phyloP scores from a whole-genome alignment of 805 yeast genomes.

The Lipomyces yamanashiensis region DNA sequence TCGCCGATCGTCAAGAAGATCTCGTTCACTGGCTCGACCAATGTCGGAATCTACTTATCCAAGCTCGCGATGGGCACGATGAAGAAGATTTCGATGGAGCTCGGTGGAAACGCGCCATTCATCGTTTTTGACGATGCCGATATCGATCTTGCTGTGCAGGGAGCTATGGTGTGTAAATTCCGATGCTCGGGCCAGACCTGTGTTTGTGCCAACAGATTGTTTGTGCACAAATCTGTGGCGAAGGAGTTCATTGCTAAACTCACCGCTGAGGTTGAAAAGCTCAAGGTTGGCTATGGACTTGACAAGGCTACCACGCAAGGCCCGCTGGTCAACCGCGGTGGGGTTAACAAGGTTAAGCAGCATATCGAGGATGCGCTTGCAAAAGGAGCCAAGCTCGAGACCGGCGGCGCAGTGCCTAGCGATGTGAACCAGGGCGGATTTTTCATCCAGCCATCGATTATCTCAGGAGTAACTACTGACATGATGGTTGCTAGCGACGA shows the following conservation, averaged over 20 bases:
- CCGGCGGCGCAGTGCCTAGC: constrained; percentile 63
- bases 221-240: constrained; percentile 58
- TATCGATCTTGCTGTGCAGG: constrained; percentile 66
- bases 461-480: constrained; percentile 61
- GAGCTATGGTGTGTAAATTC: constrained; percentile 68
- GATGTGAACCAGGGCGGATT: constrained; percentile 55
- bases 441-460: constrained; percentile 70
- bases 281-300: constrained; percentile 68
- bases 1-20: constrained; percentile 62
- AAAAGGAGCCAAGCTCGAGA: constrained; percentile 65
- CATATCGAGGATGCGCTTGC: constrained; percentile 70
- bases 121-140: constrained; percentile 77
- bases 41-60: constrained; percentile 70
- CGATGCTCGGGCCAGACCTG: constrained; percentile 84
- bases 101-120: constrained; percentile 86
- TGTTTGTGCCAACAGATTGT: constrained; percentile 46
- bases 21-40: constrained; percentile 80
- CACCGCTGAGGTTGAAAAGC: constrained; percentile 51
- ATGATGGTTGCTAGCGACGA: constrained; percentile 71
- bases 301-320: constrained; percentile 69
- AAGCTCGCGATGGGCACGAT: constrained; percentile 62
- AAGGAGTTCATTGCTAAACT: constrained; percentile 62
- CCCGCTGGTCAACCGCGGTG: constrained; percentile 68
- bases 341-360: constrained; percentile 62
- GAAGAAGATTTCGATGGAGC: constrained; percentile 73